Base-by-base conservation (phyloP, 1,139 yeast genomes). In the Suhomyces kunorum region DNA sequence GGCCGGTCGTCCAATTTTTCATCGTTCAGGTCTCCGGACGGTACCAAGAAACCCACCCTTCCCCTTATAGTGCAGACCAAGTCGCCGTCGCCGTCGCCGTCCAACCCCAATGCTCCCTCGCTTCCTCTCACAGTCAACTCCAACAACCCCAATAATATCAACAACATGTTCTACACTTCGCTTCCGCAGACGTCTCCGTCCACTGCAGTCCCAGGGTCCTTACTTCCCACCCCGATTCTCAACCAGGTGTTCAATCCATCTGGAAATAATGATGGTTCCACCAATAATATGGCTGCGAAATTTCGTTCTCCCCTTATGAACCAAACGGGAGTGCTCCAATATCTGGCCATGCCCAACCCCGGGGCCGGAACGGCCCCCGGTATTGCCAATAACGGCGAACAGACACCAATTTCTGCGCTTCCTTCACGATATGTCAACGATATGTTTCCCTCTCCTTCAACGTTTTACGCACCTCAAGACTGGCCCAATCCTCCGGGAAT, bases 371-470 rank as follows among this genome's bases (percentile, higher is more conserved):
- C 8, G 12, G 8, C 15, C 14, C 40, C 18, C 6, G 32, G 32
- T 6, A 18, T 18, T 16, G 2, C 32, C 19, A 51, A 45, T 24
- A 54, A 60, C 27, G 78, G 76, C 5, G 78, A 71, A 34, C 80
- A 74, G 38, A 71, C 79, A 0, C 81, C 81, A 2, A 54, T 74
- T 5, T 68, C 75, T 17, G 80, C 75, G 2, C 56, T 77, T 20
- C 79, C 80, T 0, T 68, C 77, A 4, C 63, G 78, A 36, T 76
- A 75, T 43, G 75, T 76, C 28, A 73, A 72, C 43, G 82, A 77
- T 50, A 66, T 77, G 53, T 77, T 77, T 54, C 81, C 81, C 12
- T 74, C 79, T 6, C 81, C 82, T 1, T 68, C 75, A 8, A 76
- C 70, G 39, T 74, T 76, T 46, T 75, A 71, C 40, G 70, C 66